Conservation (phyloP, 495 filamentous ascomycete species). For the Astrothelium subdiscretum region DNA sequence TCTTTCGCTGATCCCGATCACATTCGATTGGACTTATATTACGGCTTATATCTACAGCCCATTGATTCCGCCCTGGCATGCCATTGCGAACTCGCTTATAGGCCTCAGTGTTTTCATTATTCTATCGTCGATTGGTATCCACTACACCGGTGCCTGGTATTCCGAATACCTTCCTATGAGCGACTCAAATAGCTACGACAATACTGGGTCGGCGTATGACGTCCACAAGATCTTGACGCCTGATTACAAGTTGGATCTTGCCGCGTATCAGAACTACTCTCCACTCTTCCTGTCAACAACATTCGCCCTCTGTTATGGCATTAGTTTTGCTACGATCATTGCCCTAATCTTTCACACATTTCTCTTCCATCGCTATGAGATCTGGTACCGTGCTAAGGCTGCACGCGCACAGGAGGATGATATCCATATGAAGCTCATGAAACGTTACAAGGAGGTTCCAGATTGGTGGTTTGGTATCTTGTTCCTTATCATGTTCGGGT, state of each 20-base stretch:
- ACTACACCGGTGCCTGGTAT: slow-evolving; percentile 52
- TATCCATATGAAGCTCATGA: slow-evolving; percentile 53
- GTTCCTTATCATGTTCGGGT: slow-evolving; percentile 36
- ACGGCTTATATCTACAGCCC: slow-evolving; percentile 55
- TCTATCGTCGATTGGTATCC: slow-evolving; percentile 16
- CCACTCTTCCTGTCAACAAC: slow-evolving; percentile 70
- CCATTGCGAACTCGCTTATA: slow-evolving; percentile 46
- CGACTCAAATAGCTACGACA: slow-evolving; percentile 66
- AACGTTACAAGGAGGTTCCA: slow-evolving; percentile 45
- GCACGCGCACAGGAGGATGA: slow-evolving; percentile 50
- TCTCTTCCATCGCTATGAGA: slow-evolving; percentile 61
- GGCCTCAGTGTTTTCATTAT: slow-evolving; percentile 31
- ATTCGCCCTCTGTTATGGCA: slow-evolving; percentile 64
- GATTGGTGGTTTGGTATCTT: slow-evolving; percentile 52
- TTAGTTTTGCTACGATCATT: slow-evolving; percentile 67
- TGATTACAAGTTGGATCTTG: slow-evolving; percentile 56
- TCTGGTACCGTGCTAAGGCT: slow-evolving; percentile 44
- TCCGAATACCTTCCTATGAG: slow-evolving; percentile 73
- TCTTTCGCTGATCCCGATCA: slow-evolving; percentile 73
- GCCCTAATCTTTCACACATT: slow-evolving; percentile 57
- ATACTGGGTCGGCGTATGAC: slow-evolving; percentile 64
- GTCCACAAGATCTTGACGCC: slow-evolving; percentile 58
- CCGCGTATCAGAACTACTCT: slow-evolving; percentile 61
- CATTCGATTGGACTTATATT: slow-evolving; percentile 76
- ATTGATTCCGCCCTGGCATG: slow-evolving; percentile 58